Conservation (phyloP, 2,329 filamentous ascomycete species). For the Calonectria pseudoreteaudii region DNA sequence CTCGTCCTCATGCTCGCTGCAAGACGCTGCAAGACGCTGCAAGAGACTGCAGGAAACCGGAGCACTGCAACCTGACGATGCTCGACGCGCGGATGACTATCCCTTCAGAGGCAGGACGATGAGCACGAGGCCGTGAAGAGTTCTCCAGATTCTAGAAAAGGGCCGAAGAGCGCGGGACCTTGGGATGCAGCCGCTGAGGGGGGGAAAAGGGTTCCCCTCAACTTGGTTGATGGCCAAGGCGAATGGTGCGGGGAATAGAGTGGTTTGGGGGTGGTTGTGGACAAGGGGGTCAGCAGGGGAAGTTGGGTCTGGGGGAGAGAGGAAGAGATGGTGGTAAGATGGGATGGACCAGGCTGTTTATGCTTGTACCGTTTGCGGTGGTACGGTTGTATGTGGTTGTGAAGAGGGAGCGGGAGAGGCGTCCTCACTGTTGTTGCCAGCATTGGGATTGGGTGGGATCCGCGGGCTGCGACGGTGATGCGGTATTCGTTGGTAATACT, state of each 20-base stretch:
- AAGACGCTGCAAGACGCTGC: background rate
- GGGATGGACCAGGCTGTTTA: background rate
- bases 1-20: background rate
- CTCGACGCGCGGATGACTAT: background rate
- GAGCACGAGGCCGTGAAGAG: slow-evolving; percentile 15
- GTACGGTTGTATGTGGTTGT: slow-evolving; percentile 8
- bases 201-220: slow-evolving; percentile 15
- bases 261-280: background rate
- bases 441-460: background rate
- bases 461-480: background rate
- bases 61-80: slow-evolving; percentile 28
- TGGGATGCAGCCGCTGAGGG: slow-evolving; percentile 14
- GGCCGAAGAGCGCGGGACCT: slow-evolving; percentile 39
- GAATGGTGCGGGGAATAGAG: slow-evolving; percentile 22
- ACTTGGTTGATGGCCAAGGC: slow-evolving; percentile 15
- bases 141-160: slow-evolving; percentile 29
- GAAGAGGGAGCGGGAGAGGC: background rate
- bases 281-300: slow-evolving; percentile 15
- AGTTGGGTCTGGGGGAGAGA: slow-evolving; percentile 21
- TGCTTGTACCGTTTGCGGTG: background rate
- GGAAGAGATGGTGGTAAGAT: slow-evolving; percentile 32
- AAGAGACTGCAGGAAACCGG: slow-evolving; percentile 1
- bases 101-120: background rate
- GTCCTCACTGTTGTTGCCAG: background rate
- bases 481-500: background rate